phyloP scores from a whole-genome alignment of 139 green algal genomes.

The Pseudopediastrum boryanum region DNA sequence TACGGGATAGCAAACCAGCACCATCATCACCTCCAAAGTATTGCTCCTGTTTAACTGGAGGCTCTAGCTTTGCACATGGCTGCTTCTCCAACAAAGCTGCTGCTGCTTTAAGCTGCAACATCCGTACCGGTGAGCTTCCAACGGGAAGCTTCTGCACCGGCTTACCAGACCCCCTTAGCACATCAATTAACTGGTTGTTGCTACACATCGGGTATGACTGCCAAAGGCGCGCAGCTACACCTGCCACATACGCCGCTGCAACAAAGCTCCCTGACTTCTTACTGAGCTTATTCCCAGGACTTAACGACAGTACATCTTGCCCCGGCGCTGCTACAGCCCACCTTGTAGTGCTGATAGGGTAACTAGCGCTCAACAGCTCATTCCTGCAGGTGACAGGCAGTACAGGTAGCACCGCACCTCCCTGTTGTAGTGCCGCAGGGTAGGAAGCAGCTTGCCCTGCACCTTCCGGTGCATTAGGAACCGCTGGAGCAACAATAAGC shows the following conservation, averaged over 20 bases:
- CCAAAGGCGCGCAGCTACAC: constrained; percentile 24
- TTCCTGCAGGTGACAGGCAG: background rate
- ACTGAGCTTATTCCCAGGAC: background rate
- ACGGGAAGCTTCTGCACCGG: no score
- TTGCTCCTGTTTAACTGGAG: no score
- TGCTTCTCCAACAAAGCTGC: no score
- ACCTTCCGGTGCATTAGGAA: no score
- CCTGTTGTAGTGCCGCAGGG: background rate
- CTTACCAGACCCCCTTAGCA: constrained; percentile 2
- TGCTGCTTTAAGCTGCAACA: no score
- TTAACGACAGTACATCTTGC: background rate
- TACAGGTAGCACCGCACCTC: constrained; percentile 8
- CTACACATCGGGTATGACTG: constrained; percentile 1
- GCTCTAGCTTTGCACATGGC: no score
- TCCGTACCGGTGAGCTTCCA: no score
- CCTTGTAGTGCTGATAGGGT: background rate
- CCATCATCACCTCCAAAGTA: no score
- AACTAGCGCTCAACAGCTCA: background rate
- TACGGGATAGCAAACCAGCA: no score
- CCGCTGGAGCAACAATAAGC: no score
- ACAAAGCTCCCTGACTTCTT: background rate
- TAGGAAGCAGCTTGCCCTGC: background rate
- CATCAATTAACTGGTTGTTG: background rate
- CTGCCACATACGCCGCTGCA: constrained; percentile 23
- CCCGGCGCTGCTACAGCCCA: constrained; percentile 29